phyloP scores from a whole-genome alignment of 2,329 filamentous ascomycete species.

The Scedosporium dehoogii region DNA sequence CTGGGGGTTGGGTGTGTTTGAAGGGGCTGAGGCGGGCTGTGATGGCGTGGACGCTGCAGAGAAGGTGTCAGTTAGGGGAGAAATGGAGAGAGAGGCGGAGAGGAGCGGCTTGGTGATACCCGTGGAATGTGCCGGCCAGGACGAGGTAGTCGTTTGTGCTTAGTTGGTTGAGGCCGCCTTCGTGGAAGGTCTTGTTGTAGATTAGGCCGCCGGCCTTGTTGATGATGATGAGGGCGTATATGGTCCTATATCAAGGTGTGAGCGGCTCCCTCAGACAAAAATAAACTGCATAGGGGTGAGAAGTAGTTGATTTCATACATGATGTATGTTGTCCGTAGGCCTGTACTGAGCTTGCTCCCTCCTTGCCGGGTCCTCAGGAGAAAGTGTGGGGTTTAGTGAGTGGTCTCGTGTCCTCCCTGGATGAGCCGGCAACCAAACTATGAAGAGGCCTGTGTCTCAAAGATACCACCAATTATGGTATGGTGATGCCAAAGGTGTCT shows the following conservation, averaged over 20 bases:
- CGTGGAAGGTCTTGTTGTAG: slow-evolving; percentile 90
- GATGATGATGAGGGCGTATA: slow-evolving; percentile 93
- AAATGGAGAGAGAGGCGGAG: slow-evolving; percentile 9
- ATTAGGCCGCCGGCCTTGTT: slow-evolving; percentile 97
- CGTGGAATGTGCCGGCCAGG: slow-evolving; percentile 93
- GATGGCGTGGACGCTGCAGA: slow-evolving; percentile 55
- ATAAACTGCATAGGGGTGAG: not conserved
- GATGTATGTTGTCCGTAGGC: not conserved
- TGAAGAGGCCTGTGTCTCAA: too few species aligned
- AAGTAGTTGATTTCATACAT: not conserved
- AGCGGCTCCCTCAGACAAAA: not conserved
- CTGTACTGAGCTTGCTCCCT: not conserved
- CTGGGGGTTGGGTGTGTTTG: slow-evolving; percentile 26
- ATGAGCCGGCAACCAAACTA: not conserved
- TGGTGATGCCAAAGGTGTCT: too few species aligned
- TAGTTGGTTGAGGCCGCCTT: slow-evolving; percentile 75
- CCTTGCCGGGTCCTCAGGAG: not conserved
- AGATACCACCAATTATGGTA: too few species aligned
- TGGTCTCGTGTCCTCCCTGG: not conserved
- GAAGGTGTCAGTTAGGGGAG: slow-evolving; percentile 9
- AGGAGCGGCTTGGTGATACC: slow-evolving; percentile 37
- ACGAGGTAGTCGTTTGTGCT: slow-evolving; percentile 95
- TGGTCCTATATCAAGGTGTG: slow-evolving; percentile 52
- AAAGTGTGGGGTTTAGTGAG: not conserved
- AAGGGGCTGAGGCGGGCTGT: slow-evolving; percentile 53